phyloP scores from a whole-genome alignment of 345 rosid genomes.

The Carallia brachiata region DNA sequence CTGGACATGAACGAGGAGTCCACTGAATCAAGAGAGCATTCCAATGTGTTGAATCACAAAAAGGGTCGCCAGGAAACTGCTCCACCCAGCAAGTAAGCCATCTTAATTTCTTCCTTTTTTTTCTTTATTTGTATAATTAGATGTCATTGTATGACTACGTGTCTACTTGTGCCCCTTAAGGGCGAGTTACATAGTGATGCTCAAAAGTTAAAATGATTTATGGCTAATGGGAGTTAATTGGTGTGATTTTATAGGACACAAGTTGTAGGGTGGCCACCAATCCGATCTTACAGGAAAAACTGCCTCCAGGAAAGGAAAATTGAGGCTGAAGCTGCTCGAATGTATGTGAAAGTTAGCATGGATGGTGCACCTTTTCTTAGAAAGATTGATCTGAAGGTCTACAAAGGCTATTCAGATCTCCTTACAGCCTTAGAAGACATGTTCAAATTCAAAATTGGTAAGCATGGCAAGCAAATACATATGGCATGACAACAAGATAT shows the following conservation, averaged over 20 bases:
- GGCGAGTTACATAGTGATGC: too few species aligned
- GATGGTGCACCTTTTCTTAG: constrained; percentile 77
- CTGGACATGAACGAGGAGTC: constrained; percentile 29
- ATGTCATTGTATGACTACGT: too few species aligned
- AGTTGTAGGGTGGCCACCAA: constrained; percentile 77
- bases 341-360: constrained; percentile 63
- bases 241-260: constrained; percentile 44
- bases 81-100: constrained; percentile 40
- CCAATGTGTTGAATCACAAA: neutral
- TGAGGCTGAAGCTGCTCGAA: constrained; percentile 27
- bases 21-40: neutral
- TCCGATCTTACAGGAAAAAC: constrained; percentile 61
- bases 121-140: too few species aligned
- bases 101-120: neutral
- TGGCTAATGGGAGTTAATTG: neutral
- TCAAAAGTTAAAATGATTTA: neutral
- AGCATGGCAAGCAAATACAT: neutral
- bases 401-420: constrained; percentile 49
- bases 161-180: too few species aligned
- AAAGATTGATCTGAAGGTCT: constrained; percentile 60
- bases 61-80: constrained; percentile 20
- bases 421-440: constrained; percentile 58
- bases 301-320: constrained; percentile 33
- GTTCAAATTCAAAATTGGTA: constrained; percentile 61
- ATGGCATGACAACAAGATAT: too few species aligned